Evolutionary conservation across 164 flowering plant species (phyloP), one percentile per base, ranked within the genome.

Genomic region (Kalanchoe fedtschenkoi): DNA sequence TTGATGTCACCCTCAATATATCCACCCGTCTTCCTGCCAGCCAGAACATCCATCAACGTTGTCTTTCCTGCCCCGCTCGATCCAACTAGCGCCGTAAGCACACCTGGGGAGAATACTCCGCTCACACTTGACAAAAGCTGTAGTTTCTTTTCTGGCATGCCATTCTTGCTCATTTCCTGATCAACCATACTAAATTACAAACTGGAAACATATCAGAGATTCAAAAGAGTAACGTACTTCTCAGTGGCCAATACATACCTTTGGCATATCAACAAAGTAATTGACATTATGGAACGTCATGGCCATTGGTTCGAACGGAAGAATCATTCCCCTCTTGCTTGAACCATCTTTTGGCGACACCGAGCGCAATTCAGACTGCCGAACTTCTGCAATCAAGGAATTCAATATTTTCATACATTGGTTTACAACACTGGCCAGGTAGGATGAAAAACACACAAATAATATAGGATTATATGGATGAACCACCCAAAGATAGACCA

Each of bases 61-160:
- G 97, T 91, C 72, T 91, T 91, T 13, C 97, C 97, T 0, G 97
- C 96, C 34, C 97, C 97, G 76, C 96, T 91, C 47, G 91, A 73
- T n/a, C 97, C 96, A 65, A 92, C 90, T 69, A 92, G 76, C 62
- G 96, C 98, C 19, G 98, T 92, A 62, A 92, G 98, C 65, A 86
- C 91, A 66, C 98, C 98, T 6, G 98, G 98, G 22, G 91, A 80
- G 74, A 92, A 92, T 17, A 81, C 87, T 22, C 98, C 98, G 54
- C 93, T 87, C 34, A 92, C 95, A 47, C 69, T 64, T 58, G 82
- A 82, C 74, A 92, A 66, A 34, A 92, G 90, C 42, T 92, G 96
- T 78, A 92, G 61, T 69, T 61, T 89, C 62, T 58, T 82, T 58
- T 86, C 89, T 38, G 80, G 69, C 62, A 82, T 39, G 47, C 95